phyloP scores from a whole-genome alignment of 306 rosid genomes.

The Geum urbanum region DNA sequence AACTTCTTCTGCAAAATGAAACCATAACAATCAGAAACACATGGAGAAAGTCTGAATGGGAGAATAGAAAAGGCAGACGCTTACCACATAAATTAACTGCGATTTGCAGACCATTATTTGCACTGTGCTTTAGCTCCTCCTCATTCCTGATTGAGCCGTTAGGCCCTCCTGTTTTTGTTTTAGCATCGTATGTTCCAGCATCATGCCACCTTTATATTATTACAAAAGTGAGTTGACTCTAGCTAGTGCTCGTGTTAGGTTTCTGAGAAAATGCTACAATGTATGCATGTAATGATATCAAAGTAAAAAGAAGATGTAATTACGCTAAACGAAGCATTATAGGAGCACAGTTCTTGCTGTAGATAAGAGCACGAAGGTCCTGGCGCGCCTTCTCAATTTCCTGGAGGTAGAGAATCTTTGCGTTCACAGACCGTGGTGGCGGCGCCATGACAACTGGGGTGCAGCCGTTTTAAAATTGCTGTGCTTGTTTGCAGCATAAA shows the following conservation, averaged over 20 bases:
- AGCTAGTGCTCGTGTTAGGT: no score
- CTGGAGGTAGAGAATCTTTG: constrained; percentile 32
- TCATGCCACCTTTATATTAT: constrained; percentile 65
- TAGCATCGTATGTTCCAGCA: constrained; percentile 73
- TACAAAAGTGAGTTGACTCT: not conserved
- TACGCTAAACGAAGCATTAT: constrained; percentile 93
- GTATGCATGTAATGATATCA: no score
- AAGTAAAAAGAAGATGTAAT: not conserved
- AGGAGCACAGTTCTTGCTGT: constrained; percentile 60
- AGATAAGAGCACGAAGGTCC: constrained; percentile 73
- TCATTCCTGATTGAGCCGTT: constrained; percentile 68
- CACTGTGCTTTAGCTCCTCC: constrained; percentile 47
- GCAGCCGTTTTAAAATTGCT: not conserved
- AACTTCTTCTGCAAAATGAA: constrained; percentile 51
- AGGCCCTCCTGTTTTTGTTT: constrained; percentile 69
- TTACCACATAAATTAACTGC: constrained; percentile 75
- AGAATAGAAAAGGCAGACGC: not conserved
- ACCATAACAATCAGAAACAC: constrained; percentile 16
- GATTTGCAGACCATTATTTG: constrained; percentile 56
- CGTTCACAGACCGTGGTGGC: not conserved
- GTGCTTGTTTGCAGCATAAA: not conserved
- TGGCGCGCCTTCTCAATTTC: constrained; percentile 66
- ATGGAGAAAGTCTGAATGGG: not conserved
- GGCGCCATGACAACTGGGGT: constrained; percentile 17
- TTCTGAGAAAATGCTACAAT: no score